Evolutionary conservation across 2,329 filamentous ascomycete genomes (phyloP).

Genomic region (Chrysosporium queenslandicum): DNA sequence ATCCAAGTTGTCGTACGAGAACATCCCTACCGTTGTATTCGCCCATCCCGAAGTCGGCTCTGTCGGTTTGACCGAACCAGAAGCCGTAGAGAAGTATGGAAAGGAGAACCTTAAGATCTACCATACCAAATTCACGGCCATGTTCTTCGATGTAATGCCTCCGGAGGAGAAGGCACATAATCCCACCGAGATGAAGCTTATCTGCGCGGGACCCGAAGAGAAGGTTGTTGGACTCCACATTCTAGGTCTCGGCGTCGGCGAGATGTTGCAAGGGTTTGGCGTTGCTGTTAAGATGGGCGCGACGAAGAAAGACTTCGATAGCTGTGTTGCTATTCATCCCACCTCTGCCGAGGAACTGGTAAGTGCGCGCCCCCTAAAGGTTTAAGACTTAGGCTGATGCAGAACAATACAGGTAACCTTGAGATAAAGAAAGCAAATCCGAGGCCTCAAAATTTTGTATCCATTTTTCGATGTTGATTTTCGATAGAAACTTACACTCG

Average conservation of each 20-base stretch:
- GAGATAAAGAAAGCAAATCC: no score
- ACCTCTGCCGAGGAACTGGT: slow-evolving; percentile 68
- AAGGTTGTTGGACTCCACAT: slow-evolving; percentile 45
- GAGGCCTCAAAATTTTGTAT: no score
- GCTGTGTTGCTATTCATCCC: slow-evolving; percentile 65
- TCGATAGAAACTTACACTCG: background rate
- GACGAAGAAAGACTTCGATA: slow-evolving; percentile 67
- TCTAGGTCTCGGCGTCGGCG: slow-evolving; percentile 39
- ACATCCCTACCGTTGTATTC: slow-evolving; percentile 46
- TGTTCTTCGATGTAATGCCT: slow-evolving; percentile 41
- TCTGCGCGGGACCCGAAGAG: slow-evolving; percentile 41
- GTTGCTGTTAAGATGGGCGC: slow-evolving; percentile 72
- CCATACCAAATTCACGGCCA: slow-evolving; percentile 40
- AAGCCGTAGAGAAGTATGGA: slow-evolving; percentile 40
- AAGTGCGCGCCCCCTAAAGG: slow-evolving; percentile 17
- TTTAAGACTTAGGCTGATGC: background rate
- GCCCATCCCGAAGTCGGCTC: slow-evolving; percentile 43
- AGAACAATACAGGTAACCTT: slow-evolving; percentile 22
- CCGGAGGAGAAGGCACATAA: slow-evolving; percentile 41
- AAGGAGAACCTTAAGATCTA: slow-evolving; percentile 44
- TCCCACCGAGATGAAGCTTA: slow-evolving; percentile 44
- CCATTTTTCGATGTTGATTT: slow-evolving; percentile 6
- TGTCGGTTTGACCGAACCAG: slow-evolving; percentile 42
- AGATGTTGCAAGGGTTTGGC: slow-evolving; percentile 69
- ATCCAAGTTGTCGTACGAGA: slow-evolving; percentile 40